phyloP scores from a whole-genome alignment of 768 basidiomycete species.

The Calocera cornea region DNA sequence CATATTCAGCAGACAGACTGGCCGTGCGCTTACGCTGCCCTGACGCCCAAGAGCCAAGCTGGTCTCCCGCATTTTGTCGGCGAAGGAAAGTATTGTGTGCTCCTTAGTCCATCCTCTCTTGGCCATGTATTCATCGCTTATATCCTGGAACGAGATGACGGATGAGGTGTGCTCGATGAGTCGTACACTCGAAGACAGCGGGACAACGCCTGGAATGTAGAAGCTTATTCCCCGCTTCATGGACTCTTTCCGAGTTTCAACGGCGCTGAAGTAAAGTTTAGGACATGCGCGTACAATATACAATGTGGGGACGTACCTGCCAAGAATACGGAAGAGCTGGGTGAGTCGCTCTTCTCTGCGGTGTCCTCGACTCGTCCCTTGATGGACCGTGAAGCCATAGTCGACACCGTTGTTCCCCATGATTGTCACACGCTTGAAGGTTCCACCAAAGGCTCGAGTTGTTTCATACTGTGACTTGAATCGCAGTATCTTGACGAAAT shows the following conservation, averaged over 20 bases:
- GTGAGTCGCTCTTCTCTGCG: conserved; percentile 86
- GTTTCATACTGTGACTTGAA: conserved; percentile 86
- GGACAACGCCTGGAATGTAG: conserved; percentile 78
- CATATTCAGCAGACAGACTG: background rate
- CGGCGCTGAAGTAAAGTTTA: conserved; percentile 38
- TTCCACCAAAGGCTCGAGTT: conserved; percentile 70
- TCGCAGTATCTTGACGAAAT: conserved; percentile 80
- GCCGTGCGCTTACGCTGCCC: conserved; percentile 1
- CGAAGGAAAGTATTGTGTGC: conserved; percentile 72
- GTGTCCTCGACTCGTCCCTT: conserved; percentile 69
- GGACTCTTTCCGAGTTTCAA: conserved; percentile 79
- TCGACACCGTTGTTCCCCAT: conserved; percentile 82
- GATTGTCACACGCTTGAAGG: conserved; percentile 81
- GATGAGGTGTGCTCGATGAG: conserved; percentile 85
- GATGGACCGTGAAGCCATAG: conserved; percentile 81
- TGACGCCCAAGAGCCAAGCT: conserved; percentile 21
- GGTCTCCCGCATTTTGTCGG: conserved; percentile 54
- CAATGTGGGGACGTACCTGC: conserved; percentile 42
- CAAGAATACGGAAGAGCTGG: conserved; percentile 88
- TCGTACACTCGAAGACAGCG: conserved; percentile 62
- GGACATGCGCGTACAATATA: conserved; percentile 6
- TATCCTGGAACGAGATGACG: conserved; percentile 79
- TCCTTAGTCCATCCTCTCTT: conserved; percentile 63
- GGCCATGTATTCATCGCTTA: conserved; percentile 83
- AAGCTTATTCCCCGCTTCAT: conserved; percentile 84